Conservation (phyloP, 306 rosid genomes). For the Astragalus glycyphyllos region DNA sequence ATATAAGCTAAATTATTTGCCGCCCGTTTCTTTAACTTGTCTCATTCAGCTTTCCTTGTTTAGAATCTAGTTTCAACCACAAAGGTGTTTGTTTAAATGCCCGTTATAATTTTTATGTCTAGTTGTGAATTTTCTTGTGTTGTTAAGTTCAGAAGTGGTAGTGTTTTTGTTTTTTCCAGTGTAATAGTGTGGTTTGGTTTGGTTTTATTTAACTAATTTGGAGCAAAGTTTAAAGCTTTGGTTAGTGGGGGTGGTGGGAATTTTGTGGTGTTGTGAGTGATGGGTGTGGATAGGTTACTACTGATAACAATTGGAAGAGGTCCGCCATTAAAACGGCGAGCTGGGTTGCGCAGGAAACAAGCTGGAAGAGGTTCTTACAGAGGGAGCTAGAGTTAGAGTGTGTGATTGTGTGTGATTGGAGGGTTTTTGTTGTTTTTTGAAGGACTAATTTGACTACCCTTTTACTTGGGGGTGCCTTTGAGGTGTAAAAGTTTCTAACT, state of each 20-base stretch:
- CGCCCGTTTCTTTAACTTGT: background rate
- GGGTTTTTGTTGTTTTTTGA: constrained; percentile 46
- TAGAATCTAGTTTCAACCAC: constrained; percentile 8
- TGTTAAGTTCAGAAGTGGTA: constrained; percentile 8
- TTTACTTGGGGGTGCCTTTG: constrained; percentile 41
- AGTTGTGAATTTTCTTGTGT: constrained; percentile 34
- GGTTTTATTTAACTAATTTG: constrained; percentile 12
- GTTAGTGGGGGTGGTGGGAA: constrained; percentile 50
- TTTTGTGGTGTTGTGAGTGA: constrained; percentile 50
- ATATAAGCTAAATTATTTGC: constrained; percentile 66
- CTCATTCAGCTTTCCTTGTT: no score
- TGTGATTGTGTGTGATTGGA: constrained; percentile 31
- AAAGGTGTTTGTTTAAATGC: constrained; percentile 24
- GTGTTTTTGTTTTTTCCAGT: constrained; percentile 9
- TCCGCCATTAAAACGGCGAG: constrained; percentile 99
- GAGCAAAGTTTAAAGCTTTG: constrained; percentile 44
- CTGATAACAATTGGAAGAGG: constrained; percentile 68
- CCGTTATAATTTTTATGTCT: constrained; percentile 49
- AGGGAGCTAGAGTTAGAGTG: constrained; percentile 75
- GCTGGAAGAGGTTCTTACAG: constrained; percentile 99
- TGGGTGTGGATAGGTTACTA: constrained; percentile 83
- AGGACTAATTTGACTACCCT: constrained; percentile 39
- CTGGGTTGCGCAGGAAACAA: constrained; percentile 95
- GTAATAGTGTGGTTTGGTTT: constrained; percentile 31
- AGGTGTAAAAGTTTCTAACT: constrained; percentile 49